These are phyloP conservation scores for Filosporella fistucella DNA, from an alignment of 495 filamentous ascomycete genomes.

Conservation along the genomic window DNA sequence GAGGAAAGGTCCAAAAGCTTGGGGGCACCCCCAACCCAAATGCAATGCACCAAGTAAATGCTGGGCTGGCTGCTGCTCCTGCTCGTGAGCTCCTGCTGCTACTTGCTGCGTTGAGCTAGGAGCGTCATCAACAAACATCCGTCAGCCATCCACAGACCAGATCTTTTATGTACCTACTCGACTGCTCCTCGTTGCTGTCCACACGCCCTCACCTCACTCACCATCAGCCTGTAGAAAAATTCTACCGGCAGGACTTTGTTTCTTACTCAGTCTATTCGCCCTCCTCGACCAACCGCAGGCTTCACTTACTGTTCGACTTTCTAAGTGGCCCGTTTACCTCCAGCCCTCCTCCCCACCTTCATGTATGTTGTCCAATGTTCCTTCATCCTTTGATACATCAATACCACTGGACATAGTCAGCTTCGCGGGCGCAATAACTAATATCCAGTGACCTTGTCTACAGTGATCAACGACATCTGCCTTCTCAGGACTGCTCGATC, in stretches of 20 bases:
- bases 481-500: neutral
- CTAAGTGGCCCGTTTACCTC: conserved; percentile 18
- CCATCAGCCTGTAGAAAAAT: conserved; percentile 16
- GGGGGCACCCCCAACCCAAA: conserved; percentile 12
- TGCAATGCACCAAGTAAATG: too few species aligned
- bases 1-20: conserved; percentile 13
- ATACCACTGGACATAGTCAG: neutral
- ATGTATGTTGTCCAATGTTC: conserved; percentile 10
- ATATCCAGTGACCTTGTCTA: conserved; percentile 19
- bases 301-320: conserved; percentile 1
- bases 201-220: neutral
- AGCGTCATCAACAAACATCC: conserved; percentile 17
- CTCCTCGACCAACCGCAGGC: conserved; percentile 15
- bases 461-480: conserved; percentile 18
- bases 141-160: conserved; percentile 11
- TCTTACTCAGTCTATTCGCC: conserved; percentile 13
- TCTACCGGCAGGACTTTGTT: neutral
- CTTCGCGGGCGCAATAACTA: conserved; percentile 8
- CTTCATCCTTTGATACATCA: neutral
- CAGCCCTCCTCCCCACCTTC: conserved; percentile 18
- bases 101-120: conserved; percentile 13
- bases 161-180: conserved; percentile 5
- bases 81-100: conserved; percentile 6
- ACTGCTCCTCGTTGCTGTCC: too few species aligned
- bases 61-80: neutral